Base-by-base conservation (phyloP, 352 stramenopile genomes). In the Nothophytophthora sp. region DNA sequence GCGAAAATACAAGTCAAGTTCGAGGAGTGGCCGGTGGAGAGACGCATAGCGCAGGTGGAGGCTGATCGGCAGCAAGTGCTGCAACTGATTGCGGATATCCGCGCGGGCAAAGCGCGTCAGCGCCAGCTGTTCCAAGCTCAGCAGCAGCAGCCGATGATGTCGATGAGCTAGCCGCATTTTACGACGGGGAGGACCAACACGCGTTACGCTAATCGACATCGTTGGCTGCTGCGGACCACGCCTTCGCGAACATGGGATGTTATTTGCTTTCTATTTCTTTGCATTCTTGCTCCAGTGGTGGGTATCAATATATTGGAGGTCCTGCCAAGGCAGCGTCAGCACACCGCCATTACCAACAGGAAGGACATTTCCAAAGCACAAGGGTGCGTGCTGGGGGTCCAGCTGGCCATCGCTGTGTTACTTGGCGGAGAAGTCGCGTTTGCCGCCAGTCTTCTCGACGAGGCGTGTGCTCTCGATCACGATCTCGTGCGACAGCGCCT, bases 401-500 rank as follows among this genome's bases (percentile, higher is more conserved):
- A n/a, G n/a, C n/a, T n/a, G n/a, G n/a, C n/a, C n/a, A n/a, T n/a
- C n/a, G n/a, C n/a, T n/a, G n/a, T n/a, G n/a, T n/a, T 55, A 54
- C 11, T 63, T 63, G 23, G 23, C 45, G 12, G 61, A 55, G 38
- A 90, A 72, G 55, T 93, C 78, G 10, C 81, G 67, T 55, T 98
- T 99, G 16, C 96, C 96, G 39, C 96, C 95, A 4, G 70, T 96
- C 44, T 98, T 99, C 41, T 67, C 49, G 13, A 98, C 55, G 5
- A 99, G 76, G 18, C 80, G 60, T 24, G 94, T 98, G 33, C 76
- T 73, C 46, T 92, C 75, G 50, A 99, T 98, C 20, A 96, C 71
- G 23, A 99, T 96, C 24, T 97, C 76, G 67, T 99, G 94, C 56
- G 90, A 98, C 33, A 99, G 60, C 16, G 94, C 96, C 71, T 99